These are phyloP conservation scores for Rhododendron simsii DNA, from an alignment of 148 eudicot genomes.

Conservation along the genomic window DNA sequence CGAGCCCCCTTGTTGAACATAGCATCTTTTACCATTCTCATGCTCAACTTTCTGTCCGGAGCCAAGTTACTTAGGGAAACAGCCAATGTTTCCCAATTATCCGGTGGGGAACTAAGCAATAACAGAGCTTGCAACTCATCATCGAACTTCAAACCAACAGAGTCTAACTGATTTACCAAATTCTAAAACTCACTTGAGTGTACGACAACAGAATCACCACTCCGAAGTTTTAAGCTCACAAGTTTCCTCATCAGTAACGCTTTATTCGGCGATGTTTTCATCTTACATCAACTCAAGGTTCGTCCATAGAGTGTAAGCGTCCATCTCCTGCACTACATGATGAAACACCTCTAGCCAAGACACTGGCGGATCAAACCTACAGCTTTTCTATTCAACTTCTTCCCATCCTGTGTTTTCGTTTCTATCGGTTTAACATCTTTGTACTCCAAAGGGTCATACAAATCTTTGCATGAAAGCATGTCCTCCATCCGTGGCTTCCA, in stretches of 20 bases:
- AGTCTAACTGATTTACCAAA: neutral
- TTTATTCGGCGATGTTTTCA: neutral
- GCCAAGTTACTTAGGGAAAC: no score
- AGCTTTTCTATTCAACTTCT: neutral
- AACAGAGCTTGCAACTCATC: no score
- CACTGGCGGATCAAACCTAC: neutral
- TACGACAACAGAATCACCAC: neutral
- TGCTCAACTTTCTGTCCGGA: neutral
- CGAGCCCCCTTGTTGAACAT: neutral
- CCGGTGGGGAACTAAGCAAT: no score
- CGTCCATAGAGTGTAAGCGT: no score
- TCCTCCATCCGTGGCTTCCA: neutral
- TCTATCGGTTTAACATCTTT: neutral
- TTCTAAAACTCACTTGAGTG: neutral
- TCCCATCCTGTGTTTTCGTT: neutral
- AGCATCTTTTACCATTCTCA: neutral
- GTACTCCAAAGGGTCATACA: neutral
- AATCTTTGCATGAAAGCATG: neutral
- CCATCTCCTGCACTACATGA: no score
- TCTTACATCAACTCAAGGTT: no score
- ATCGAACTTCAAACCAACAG: no score
- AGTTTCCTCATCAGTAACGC: neutral
- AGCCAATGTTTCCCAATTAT: no score
- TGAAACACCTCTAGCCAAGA: no score
- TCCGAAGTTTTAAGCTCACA: neutral